Conservation (phyloP, 1,139 yeast species). For the Saccharomyces hybrid region DNA sequence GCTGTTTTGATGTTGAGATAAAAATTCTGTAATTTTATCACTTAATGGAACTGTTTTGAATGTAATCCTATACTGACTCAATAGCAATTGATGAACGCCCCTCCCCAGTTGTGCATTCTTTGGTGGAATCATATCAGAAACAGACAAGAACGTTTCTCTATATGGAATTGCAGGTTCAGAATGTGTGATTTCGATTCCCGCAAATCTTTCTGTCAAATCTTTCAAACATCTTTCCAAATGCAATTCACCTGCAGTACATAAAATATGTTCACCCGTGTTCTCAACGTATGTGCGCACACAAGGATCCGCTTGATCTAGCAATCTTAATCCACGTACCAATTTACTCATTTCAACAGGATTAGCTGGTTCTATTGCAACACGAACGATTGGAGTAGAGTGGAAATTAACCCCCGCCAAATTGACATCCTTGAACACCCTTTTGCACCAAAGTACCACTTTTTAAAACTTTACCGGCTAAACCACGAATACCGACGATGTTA, state of each 20-base stretch:
- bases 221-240: constrained; percentile 87
- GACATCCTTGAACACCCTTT: constrained; percentile 45
- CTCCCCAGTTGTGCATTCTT: constrained; percentile 36
- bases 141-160: constrained; percentile 66
- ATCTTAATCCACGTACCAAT: constrained; percentile 68
- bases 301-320: constrained; percentile 84
- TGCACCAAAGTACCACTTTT: constrained; percentile 78
- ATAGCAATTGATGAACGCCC: constrained; percentile 36
- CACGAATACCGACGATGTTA: constrained; percentile 89
- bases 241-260: constrained; percentile 90
- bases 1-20: constrained; percentile 41
- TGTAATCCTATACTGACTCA: constrained; percentile 44
- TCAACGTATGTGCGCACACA: constrained; percentile 81
- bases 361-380: constrained; percentile 89
- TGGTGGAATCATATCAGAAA: constrained; percentile 40
- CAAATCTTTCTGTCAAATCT: constrained; percentile 84
- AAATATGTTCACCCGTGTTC: constrained; percentile 83
- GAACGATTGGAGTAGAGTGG: constrained; percentile 77
- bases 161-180: constrained; percentile 95
- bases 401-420: constrained; percentile 62
- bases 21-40: constrained; percentile 40
- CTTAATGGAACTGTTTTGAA: constrained; percentile 55
- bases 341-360: constrained; percentile 73
- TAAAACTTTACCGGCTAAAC: constrained; percentile 70
- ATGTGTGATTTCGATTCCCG: constrained; percentile 76